phyloP scores from a whole-genome alignment of 2,329 filamentous ascomycete genomes.

The Cladosporium sp. region DNA sequence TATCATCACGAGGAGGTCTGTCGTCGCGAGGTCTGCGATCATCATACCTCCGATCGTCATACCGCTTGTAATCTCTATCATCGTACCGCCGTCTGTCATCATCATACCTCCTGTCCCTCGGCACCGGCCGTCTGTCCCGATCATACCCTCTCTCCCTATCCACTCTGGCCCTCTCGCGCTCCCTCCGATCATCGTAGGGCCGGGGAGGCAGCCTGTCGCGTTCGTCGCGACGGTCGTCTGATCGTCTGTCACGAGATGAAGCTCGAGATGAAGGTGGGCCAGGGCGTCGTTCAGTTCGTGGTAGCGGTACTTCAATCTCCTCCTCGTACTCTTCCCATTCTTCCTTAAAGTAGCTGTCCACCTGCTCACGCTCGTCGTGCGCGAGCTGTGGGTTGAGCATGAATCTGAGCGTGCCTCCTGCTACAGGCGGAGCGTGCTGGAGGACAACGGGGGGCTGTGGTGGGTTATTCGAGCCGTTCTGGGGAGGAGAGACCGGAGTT shows the following conservation, averaged over 20 bases:
- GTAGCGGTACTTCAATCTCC: slow-evolving; percentile 58
- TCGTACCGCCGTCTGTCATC: slow-evolving; percentile 23
- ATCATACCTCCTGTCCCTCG: slow-evolving; percentile 22
- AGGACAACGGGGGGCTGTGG: slow-evolving; percentile 12
- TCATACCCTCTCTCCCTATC: slow-evolving; percentile 18
- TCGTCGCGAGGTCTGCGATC: slow-evolving; percentile 11
- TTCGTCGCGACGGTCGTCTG: slow-evolving; percentile 10
- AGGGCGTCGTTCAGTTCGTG: slow-evolving; percentile 13
- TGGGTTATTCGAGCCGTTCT: slow-evolving; percentile 17
- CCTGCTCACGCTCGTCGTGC: slow-evolving; percentile 60
- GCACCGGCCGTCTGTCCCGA: slow-evolving; percentile 8
- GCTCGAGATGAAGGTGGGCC: slow-evolving; percentile 14
- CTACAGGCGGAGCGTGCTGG: slow-evolving; percentile 7
- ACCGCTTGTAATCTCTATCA: slow-evolving; percentile 20
- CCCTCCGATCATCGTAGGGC: slow-evolving; percentile 12
- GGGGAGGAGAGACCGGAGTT: slow-evolving; percentile 29
- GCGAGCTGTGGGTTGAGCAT: slow-evolving; percentile 78
- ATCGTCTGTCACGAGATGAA: slow-evolving; percentile 3
- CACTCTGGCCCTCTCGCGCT: slow-evolving; percentile 19
- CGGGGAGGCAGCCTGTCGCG: slow-evolving; percentile 4
- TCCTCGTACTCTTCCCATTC: slow-evolving; percentile 72
- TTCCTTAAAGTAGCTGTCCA: slow-evolving; percentile 62
- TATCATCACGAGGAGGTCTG: not conserved
- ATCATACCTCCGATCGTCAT: slow-evolving; percentile 16
- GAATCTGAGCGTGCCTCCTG: slow-evolving; percentile 70